Conservation (phyloP, 495 filamentous ascomycete genomes). For the Alectoria sarmentosa region DNA sequence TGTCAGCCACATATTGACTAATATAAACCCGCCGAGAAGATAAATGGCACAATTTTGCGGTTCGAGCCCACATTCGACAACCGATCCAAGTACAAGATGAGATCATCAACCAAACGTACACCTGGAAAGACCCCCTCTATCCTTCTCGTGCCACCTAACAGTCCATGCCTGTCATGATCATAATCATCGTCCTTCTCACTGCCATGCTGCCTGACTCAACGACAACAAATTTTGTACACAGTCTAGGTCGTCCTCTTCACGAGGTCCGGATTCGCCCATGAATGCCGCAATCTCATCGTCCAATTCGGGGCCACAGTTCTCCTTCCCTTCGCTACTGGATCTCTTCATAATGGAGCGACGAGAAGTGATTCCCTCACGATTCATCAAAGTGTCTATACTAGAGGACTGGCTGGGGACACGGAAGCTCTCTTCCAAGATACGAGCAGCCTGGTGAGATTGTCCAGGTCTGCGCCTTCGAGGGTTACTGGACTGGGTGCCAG, state of each 20-base stretch:
- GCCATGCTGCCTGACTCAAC: conserved; percentile 61
- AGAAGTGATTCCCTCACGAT: background rate
- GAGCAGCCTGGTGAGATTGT: conserved; percentile 1
- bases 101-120: background rate
- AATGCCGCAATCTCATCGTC: conserved; percentile 59
- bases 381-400: conserved; percentile 17
- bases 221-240: conserved; percentile 72
- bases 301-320: conserved; percentile 34
- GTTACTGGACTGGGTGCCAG: conserved; percentile 41
- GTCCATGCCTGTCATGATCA: conserved; percentile 9
- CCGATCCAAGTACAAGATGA: background rate
- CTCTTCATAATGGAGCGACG: conserved; percentile 2
- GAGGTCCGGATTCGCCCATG: conserved; percentile 58
- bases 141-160: background rate
- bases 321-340: conserved; percentile 25
- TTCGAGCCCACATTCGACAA: background rate
- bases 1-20: background rate
- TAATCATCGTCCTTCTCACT: conserved; percentile 29
- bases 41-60: background rate
- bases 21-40: background rate
- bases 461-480: conserved; percentile 24
- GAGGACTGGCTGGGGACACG: conserved; percentile 26
- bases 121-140: background rate
- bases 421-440: conserved; percentile 41
- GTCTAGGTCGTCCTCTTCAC: conserved; percentile 62